Conservation (phyloP, 2,329 filamentous ascomycete species). For the Nemania sp. region DNA sequence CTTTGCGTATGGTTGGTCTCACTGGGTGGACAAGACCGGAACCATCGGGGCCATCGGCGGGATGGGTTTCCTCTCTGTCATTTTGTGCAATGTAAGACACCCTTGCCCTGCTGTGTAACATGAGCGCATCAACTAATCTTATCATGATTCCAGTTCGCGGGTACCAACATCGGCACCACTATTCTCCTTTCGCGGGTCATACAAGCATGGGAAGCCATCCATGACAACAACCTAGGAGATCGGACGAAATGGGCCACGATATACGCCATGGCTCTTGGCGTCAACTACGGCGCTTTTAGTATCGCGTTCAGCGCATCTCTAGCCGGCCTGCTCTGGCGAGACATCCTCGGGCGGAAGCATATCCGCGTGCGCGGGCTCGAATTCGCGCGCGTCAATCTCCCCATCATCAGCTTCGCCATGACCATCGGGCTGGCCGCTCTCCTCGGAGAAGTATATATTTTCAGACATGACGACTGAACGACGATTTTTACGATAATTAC, state of each 20-base stretch:
- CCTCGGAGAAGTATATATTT: conserved; percentile 59
- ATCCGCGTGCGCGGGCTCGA: conserved; percentile 66
- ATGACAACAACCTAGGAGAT: conserved; percentile 57
- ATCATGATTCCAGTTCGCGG: conserved; percentile 62
- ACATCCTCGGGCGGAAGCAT: conserved; percentile 69
- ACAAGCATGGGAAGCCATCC: conserved; percentile 68
- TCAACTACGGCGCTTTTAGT: conserved; percentile 76
- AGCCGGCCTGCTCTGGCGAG: conserved; percentile 72
- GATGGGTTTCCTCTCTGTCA: conserved; percentile 72
- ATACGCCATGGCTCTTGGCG: conserved; percentile 73
- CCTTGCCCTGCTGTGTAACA: background rate
- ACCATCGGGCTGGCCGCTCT: conserved; percentile 57
- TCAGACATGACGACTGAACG: conserved; percentile 28
- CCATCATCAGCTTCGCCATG: conserved; percentile 71
- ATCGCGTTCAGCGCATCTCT: conserved; percentile 72
- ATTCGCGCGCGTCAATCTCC: conserved; percentile 69
- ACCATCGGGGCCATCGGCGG: conserved; percentile 69
- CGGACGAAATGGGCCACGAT: conserved; percentile 74
- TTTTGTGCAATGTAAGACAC: conserved; percentile 71
- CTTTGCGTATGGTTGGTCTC: conserved; percentile 73
- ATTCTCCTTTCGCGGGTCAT: conserved; percentile 73
- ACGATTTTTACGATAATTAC: no score
- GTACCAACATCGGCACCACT: conserved; percentile 76
- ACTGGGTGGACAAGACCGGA: conserved; percentile 71
- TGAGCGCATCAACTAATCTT: background rate